Evolutionary conservation across 805 yeast species (phyloP).

Genomic region (Ogataea methylovora): DNA sequence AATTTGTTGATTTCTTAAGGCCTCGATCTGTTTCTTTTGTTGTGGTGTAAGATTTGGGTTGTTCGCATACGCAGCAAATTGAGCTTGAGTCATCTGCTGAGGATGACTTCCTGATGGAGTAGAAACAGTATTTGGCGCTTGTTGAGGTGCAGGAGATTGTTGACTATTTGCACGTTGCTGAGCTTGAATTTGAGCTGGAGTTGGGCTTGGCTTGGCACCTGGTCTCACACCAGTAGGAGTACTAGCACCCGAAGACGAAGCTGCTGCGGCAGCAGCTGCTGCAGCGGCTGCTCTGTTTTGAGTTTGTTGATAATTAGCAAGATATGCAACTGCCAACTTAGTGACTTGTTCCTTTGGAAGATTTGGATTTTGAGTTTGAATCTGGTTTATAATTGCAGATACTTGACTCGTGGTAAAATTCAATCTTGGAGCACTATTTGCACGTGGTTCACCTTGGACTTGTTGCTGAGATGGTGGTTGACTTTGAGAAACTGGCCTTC

Average conservation of each 20-base stretch:
- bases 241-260: slow-evolving; percentile 10
- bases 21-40: slow-evolving; percentile 34
- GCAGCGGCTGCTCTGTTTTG: slow-evolving; percentile 30
- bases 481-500: neutral
- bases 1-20: slow-evolving; percentile 16
- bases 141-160: slow-evolving; percentile 6
- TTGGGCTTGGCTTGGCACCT: slow-evolving; percentile 12
- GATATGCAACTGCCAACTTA: slow-evolving; percentile 54
- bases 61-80: slow-evolving; percentile 18
- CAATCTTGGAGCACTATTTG: slow-evolving; percentile 11
- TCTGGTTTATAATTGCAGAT: slow-evolving; percentile 54
- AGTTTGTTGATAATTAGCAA: slow-evolving; percentile 48
- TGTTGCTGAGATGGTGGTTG: slow-evolving; percentile 5
- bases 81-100: slow-evolving; percentile 15
- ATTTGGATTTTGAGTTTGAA: slow-evolving; percentile 59
- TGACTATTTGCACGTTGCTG: neutral
- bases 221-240: slow-evolving; percentile 7
- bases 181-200: neutral
- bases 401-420: slow-evolving; percentile 54
- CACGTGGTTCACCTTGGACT: neutral
- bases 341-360: slow-evolving; percentile 59
- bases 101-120: slow-evolving; percentile 2
- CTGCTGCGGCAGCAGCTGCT: slow-evolving; percentile 17
- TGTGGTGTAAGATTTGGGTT: slow-evolving; percentile 35
- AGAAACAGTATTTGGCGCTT: slow-evolving; percentile 7